phyloP scores from a whole-genome alignment of 805 yeast genomes.

The Zygosaccharomyces gambellarensis region DNA sequence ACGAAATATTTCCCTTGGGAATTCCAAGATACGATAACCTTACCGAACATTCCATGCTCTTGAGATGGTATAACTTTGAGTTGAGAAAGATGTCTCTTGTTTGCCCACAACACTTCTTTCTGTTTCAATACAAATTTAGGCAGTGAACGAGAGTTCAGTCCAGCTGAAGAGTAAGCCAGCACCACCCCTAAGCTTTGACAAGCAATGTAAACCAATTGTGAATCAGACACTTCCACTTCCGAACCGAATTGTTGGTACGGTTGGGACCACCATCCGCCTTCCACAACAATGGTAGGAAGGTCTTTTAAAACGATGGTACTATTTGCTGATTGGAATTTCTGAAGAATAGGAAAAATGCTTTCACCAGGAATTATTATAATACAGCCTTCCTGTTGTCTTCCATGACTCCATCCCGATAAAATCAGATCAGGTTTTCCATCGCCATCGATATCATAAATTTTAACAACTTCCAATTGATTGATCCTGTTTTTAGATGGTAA shows the following conservation, averaged over 20 bases:
- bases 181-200: constrained; percentile 22
- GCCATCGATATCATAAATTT: constrained; percentile 33
- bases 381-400: constrained; percentile 27
- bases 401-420: constrained; percentile 43
- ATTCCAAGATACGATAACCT: constrained; percentile 12
- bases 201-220: constrained; percentile 18
- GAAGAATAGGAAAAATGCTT: constrained; percentile 17
- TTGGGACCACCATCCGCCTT: constrained; percentile 13
- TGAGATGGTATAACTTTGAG: constrained; percentile 13
- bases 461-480: constrained; percentile 35
- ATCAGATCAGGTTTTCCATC: constrained; percentile 42
- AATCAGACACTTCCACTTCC: constrained; percentile 5
- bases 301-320: constrained; percentile 7
- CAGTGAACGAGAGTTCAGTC: constrained; percentile 10
- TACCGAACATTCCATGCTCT: constrained; percentile 26
- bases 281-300: constrained; percentile 8
- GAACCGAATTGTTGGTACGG: constrained; percentile 25
- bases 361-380: constrained; percentile 14
- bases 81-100: constrained; percentile 10
- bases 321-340: constrained; percentile 7
- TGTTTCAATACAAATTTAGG: constrained; percentile 17
- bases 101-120: constrained; percentile 7
- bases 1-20: constrained; percentile 12
- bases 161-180: constrained; percentile 12
- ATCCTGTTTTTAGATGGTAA: constrained; percentile 16